Base-by-base conservation (phyloP, 2,329 filamentous ascomycete genomes). In the Penicillium vulpinum region DNA sequence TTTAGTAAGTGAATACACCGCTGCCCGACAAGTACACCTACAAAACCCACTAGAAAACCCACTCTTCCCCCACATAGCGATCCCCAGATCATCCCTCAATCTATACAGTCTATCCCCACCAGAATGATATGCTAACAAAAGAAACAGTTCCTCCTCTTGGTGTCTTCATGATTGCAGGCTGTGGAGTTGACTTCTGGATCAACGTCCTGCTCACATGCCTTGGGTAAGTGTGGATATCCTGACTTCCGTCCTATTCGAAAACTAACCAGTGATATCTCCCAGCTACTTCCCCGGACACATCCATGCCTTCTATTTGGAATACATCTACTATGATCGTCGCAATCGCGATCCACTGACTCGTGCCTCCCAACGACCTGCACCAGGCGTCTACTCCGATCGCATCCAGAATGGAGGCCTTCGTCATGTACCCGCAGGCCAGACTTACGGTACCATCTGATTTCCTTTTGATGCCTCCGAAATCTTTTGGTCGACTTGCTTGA, bases 281-380 rank as follows among this genome's bases (percentile, higher is more conserved):
- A 85, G 85, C n/a, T 90, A 88, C 72, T 75, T 94, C 49, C 90
- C 90, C 0, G 91, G 90, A 8, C 87, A 91, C 64, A 83, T 93
- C 40, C 87, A 92, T 71, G 89, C 89, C 41, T 92, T 92, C 73
- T 94, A 92, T 72, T 64, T 91, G 59, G 86, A 92, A 75, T 95
- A 92, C 72, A 80, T 95, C 60, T 96, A 92, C 78, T 93, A 88
- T 73, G 85, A 90, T 67, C 88, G 88, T 38, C 83, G 69, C 44
- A 61, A 65, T 24, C 63, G 62, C 36, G 67, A 67, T 33, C 62
- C 65, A 21, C 39, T 62, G 18, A 65, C 63, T 28, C 59, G 65
- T 22, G 48, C 61, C 8, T 58, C 59, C 6, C 56, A 59, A 24
- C 59, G 47, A 15, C 67, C 58, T 9, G 74, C 73, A 0, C 73